A percentile compares a stretch with the other conserved stretches of the same genome.
Evolutionary conservation across 1,139 yeast species (phyloP).

Genomic region (Barnettozyma hawaiiensis): DNA sequence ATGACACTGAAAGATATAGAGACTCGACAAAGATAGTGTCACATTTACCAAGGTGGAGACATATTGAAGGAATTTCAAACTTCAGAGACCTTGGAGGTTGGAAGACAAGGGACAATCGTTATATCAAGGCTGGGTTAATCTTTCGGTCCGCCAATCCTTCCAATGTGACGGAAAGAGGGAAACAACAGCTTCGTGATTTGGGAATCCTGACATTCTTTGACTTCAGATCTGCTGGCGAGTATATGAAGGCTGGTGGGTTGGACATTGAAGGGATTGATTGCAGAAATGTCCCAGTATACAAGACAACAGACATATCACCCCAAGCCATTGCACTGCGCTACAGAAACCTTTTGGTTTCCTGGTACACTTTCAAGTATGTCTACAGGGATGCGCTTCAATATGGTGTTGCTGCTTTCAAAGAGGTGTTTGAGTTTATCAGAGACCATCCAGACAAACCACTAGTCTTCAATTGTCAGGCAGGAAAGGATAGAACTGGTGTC

Average conservation of each 20-base stretch:
- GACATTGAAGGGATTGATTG: conserved; percentile 44
- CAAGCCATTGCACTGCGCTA: conserved; percentile 56
- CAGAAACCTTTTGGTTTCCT: conserved; percentile 50
- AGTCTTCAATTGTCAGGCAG: conserved; percentile 77
- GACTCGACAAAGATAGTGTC: conserved; percentile 32
- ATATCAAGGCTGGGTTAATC: conserved; percentile 49
- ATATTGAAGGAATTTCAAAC: conserved; percentile 62
- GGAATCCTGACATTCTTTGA: conserved; percentile 60
- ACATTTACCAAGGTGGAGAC: conserved; percentile 51
- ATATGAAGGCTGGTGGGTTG: conserved; percentile 45
- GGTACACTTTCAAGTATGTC: conserved; percentile 60
- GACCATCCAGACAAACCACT: conserved; percentile 48
- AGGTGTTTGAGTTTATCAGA: conserved; percentile 47
- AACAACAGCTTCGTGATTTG: conserved; percentile 35
- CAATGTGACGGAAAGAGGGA: conserved; percentile 44
- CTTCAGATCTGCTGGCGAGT: conserved; percentile 60
- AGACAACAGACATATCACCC: conserved; percentile 56
- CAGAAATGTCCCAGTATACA: conserved; percentile 56
- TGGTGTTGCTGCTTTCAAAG: conserved; percentile 42
- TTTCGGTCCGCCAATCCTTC: conserved; percentile 64
- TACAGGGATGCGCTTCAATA: conserved; percentile 52
- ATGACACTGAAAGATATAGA: conserved; percentile 49
- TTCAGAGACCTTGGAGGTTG: conserved; percentile 84
- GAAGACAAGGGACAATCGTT: conserved; percentile 34
- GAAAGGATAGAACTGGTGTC: conserved; percentile 83